Evolutionary conservation across 148 eudicot genomes (phyloP).

Genomic region (Oxyria digyna): DNA sequence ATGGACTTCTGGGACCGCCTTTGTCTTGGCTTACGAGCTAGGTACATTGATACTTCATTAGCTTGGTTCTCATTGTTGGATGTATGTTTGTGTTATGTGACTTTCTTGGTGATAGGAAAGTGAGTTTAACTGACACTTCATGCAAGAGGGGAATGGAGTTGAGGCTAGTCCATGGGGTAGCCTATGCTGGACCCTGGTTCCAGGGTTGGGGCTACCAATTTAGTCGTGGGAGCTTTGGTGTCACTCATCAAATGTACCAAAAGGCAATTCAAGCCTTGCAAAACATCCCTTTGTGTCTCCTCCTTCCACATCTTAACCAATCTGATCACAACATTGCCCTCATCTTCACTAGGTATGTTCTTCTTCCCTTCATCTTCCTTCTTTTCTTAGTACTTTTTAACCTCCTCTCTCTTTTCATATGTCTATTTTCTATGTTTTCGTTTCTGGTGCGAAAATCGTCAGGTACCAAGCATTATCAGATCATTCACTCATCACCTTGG

Average conservation of each 20-base stretch:
- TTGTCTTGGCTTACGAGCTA: slow-evolving; percentile 59
- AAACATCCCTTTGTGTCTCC: slow-evolving; percentile 52
- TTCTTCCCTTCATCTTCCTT: too few species aligned
- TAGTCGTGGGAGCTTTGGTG: slow-evolving; percentile 78
- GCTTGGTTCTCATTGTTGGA: neutral
- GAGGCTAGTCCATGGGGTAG: slow-evolving; percentile 69
- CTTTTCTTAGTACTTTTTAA: too few species aligned
- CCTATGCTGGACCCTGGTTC: slow-evolving; percentile 83
- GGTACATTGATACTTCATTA: too few species aligned
- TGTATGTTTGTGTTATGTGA: neutral
- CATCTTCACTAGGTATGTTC: slow-evolving; percentile 39
- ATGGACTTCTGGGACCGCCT: slow-evolving; percentile 97
- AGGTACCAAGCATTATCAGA: slow-evolving; percentile 64
- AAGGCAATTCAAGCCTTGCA: slow-evolving; percentile 69
- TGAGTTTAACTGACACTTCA: slow-evolving; percentile 58
- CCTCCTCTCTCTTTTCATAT: too few species aligned
- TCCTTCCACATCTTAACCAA: slow-evolving; percentile 37
- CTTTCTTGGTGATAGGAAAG: slow-evolving; percentile 55
- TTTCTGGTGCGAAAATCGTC: too few species aligned
- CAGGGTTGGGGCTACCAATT: slow-evolving; percentile 76
- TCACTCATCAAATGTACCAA: slow-evolving; percentile 55
- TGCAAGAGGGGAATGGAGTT: slow-evolving; percentile 81
- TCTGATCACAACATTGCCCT: slow-evolving; percentile 31
- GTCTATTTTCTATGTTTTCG: too few species aligned
- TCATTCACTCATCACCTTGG: slow-evolving; percentile 54